Evolutionary conservation across 495 filamentous ascomycete species (phyloP).

Genomic region (Talaromyces trachyspermus): DNA sequence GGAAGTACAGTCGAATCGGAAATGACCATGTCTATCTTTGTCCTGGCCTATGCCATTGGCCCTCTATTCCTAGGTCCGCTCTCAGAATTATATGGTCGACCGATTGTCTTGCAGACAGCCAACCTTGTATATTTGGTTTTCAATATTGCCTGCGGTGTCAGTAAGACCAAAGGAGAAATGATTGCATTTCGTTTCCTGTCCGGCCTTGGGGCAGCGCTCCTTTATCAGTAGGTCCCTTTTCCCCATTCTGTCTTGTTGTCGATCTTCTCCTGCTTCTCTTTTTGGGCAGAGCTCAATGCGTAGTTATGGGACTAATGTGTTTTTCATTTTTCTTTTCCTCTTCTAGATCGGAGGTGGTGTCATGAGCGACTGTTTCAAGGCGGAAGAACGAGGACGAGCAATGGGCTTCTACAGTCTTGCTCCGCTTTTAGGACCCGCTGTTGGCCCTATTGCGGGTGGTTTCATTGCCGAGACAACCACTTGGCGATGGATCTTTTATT

Average conservation of each 20-base stretch:
- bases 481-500: constrained; percentile 67
- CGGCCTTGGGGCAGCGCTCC: constrained; percentile 52
- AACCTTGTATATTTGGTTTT: constrained; percentile 62
- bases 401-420: constrained; percentile 58
- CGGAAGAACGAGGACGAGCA: constrained; percentile 58
- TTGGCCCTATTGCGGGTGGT: constrained; percentile 56
- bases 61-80: constrained; percentile 65
- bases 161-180: constrained; percentile 43
- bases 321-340: too few species aligned
- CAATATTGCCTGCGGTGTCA: constrained; percentile 48
- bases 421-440: constrained; percentile 59
- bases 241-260: too few species aligned
- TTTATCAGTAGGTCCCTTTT: constrained; percentile 40
- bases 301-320: too few species aligned
- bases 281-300: too few species aligned
- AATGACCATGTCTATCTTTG: constrained; percentile 62
- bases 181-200: constrained; percentile 50
- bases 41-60: constrained; percentile 66
- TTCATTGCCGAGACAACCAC: constrained; percentile 62
- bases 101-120: constrained; percentile 49
- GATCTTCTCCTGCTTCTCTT: too few species aligned
- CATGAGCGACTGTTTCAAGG: constrained; percentile 52
- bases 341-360: constrained; percentile 50
- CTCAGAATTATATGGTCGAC: constrained; percentile 67
- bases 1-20: constrained; percentile 44